Base-by-base conservation (phyloP, 495 filamentous ascomycete genomes). In the Trichoderma virens region DNA sequence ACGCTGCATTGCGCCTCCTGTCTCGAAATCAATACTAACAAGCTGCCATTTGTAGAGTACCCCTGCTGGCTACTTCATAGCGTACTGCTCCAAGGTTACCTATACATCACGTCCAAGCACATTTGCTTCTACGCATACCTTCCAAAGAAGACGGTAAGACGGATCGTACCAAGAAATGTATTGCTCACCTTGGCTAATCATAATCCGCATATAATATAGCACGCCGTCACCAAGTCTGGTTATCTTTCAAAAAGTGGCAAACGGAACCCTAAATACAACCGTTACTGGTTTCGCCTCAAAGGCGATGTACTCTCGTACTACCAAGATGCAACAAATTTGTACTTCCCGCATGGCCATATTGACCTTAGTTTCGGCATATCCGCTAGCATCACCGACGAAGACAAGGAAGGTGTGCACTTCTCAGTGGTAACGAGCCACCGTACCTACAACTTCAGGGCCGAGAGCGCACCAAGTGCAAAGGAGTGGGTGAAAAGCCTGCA, bases 81-180 rank as follows among this genome's bases (percentile, higher is more conserved):
- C 73, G 91, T 97, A 64, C 80, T 98, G 11, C 82, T 98, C 16
- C 91, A 96, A 70, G 94, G 94, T 2, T 97, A 95, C 72, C 89
- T 98, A 88, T 98, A 98, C 78, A 91, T 98, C 71, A 98, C 95
- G 0, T 82, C 88, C 62, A 86, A 87, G 64, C 94, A 98, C 72
- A 89, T 98, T 62, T 97, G 93, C 69, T 98, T 98, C 74, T 98
- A 97, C 72, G 92, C 95, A 14, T 97, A 98, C 72, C 78, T 98
- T 34, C 93, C 94, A 7, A 93, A 90, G 78, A 96, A 93, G 80
- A 83, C 88, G 47, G 88, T 73, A 39, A 27, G 38, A 23, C 38
- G 28, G 38, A 20, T 30, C 31, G n/a, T 16, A 31, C 47, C 39
- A 54, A 18, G 61, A n/a, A n/a, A n/a, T n/a, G n/a, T n/a, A 25